Evolutionary conservation across 2,329 filamentous ascomycete species (phyloP), one percentile per base, ranked within the genome.

Genomic region (Penicillium fuscoglaucum): DNA sequence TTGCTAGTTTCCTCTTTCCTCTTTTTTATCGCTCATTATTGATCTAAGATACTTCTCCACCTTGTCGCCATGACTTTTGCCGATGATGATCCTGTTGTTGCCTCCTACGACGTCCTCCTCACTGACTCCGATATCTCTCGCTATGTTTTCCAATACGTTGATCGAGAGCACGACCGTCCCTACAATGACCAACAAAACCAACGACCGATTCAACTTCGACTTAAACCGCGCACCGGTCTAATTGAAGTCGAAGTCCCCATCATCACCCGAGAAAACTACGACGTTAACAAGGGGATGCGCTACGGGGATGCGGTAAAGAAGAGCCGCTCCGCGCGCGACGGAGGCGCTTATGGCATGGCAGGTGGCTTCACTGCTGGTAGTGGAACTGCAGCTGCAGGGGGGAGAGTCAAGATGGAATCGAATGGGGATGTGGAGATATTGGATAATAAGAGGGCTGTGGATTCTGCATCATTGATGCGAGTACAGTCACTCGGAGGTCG

Each of bases 171-270:
- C 58, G 80, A 84, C 41, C 83, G 88, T 62, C 82, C 84, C 6
- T 89, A 90, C 75, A 84, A 84, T 55, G 81, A 84, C 24, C 71
- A 76, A 13, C 76, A 79, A 52, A 77, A 79, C 17, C 80, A 83
- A 31, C 80, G 82, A 55, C 90, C 93, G 12, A 80, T 85, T 17
- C 86, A 89, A 67, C 80, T 98, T 68, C 91, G 93, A 65, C 80
- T 96, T 73, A 99, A 98, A 79, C 84, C 88, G 15, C 79, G 83
- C 57, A 85, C 90, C 0, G 93, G 93, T 56, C 90, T 97, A 78
- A 82, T 97, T 57, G 95, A 99, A 77, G 82, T 98, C 52, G 95
- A 99, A 73, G 84, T 97, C n/a, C 91, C 91, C 5, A 81, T 97
- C 67, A 86, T 87, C 79, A 87, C 87, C 61, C 80, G 81, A 48